Evolutionary conservation across 2,329 filamentous ascomycete species (phyloP).

Genomic region (Colletotrichum truncatum): DNA sequence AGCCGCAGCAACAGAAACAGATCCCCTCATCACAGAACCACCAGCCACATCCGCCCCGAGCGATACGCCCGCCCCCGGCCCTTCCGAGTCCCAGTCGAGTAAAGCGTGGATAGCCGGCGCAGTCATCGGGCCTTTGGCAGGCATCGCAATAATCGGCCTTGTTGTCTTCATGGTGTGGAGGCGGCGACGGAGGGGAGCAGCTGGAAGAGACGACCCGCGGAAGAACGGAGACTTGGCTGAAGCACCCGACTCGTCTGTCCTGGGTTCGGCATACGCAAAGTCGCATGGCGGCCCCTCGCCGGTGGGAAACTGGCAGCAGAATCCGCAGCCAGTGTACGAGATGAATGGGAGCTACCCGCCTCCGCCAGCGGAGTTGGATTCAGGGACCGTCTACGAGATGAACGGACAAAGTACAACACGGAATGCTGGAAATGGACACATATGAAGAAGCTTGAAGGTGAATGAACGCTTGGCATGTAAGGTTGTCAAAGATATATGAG

Average conservation of each 20-base stretch:
- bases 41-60: neutral
- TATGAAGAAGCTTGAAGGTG: neutral
- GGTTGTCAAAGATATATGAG: no score
- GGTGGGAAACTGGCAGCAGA: no score
- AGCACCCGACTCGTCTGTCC: no score
- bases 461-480: no score
- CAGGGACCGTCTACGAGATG: neutral
- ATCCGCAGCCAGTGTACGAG: no score
- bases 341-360: no score
- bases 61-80: neutral
- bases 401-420: neutral
- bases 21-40: neutral
- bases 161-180: neutral
- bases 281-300: no score
- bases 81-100: neutral
- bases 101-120: constrained; percentile 6
- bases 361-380: neutral
- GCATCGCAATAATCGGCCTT: neutral
- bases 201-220: no score
- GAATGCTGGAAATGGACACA: neutral
- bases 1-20: neutral
- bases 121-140: neutral
- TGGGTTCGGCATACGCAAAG: no score
- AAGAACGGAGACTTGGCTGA: no score
- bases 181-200: no score